These are phyloP conservation scores for Lumnitzera littorea DNA, from an alignment of 345 rosid genomes.

Conservation along the genomic window DNA sequence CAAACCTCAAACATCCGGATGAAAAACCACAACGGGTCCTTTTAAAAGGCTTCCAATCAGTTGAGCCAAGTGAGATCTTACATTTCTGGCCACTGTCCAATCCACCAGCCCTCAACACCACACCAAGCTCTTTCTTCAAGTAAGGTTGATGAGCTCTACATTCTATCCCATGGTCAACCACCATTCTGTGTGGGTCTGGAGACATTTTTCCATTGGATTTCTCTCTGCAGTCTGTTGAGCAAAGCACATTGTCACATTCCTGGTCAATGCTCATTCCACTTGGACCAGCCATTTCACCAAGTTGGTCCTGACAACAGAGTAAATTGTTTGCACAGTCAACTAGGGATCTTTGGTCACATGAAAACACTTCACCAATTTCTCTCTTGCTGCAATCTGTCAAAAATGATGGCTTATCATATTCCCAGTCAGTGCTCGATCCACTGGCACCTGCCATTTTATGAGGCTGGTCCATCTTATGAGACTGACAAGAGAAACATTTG, in stretches of 20 bases:
- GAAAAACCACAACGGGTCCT: slow-evolving; percentile 70
- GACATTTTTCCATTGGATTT: slow-evolving; percentile 46
- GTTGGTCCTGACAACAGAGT: slow-evolving; percentile 16
- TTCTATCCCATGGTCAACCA: slow-evolving; percentile 14
- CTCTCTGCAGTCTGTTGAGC: slow-evolving; percentile 24
- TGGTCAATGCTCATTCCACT: slow-evolving; percentile 34
- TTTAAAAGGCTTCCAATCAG: slow-evolving; percentile 55
- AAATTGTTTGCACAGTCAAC: slow-evolving; percentile 29
- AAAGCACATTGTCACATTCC: slow-evolving; percentile 21
- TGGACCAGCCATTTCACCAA: slow-evolving; percentile 19
- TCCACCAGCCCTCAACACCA: slow-evolving; percentile 27
- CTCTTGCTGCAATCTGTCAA: slow-evolving; percentile 29
- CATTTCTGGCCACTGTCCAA: slow-evolving; percentile 31
- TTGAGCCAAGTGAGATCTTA: slow-evolving; percentile 41
- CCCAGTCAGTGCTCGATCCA: slow-evolving; percentile 36
- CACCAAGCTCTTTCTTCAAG: slow-evolving; percentile 37
- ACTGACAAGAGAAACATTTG: slow-evolving; percentile 1
- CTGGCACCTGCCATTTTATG: slow-evolving; percentile 30
- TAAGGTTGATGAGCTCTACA: slow-evolving; percentile 1
- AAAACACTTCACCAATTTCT: slow-evolving; percentile 47
- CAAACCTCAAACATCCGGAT: slow-evolving; percentile 64
- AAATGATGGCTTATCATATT: slow-evolving; percentile 18
- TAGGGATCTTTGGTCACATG: slow-evolving; percentile 27
- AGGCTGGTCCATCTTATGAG: slow-evolving; percentile 29
- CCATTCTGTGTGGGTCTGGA: slow-evolving; percentile 25